Base-by-base conservation (phyloP, 352 stramenopile genomes). In the Globisporangium apiculatum region DNA sequence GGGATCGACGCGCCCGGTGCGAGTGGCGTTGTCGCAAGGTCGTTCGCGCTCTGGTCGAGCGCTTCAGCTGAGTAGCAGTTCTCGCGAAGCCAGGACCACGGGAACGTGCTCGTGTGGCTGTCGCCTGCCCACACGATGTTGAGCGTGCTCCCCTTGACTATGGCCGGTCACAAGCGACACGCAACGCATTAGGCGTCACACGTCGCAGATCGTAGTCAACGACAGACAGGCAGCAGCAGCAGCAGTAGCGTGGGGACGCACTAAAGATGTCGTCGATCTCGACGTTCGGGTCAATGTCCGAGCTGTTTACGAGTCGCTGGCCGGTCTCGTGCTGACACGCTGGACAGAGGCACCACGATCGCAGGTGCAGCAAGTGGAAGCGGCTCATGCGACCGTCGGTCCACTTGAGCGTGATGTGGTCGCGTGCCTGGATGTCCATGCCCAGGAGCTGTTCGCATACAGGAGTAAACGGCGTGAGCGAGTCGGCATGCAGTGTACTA, bases 351-450 rank as follows among this genome's bases (percentile, higher is more conserved):
- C 84, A 94, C 82, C 84, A 94, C 52, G 84, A 70, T 49, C 84
- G 82, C 52, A 94, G 55, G 57, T 94, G 84, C 47, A 89, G 56
- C 41, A 89, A 59, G 43, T 94, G 80, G 58, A 86, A 91, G 49
- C 79, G 83, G 55, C 80, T 89, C 18, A 62, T 63, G 40, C 71
- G 75, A 12, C 76, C 84, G 48, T 94, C 81, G 54, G 77, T 78
- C 84, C 84, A 94, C 46, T 83, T 82, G 60, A 94, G 68, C 51
- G 73, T 75, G 40, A 94, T 85, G 61, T 81, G 85, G 56, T 92
- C 81, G 43, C 74, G 76, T 24, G 78, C 62, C 52, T 87, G 75
- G 51, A 89, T 81, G 45, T 92, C 77, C 64, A 91, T 81, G 12
- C 75, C 71, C 18, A 82, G 65, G 9, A 91, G 65, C 81, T 91